These are phyloP conservation scores for Epichloe coenophiala DNA, from an alignment of 2,329 filamentous ascomycete genomes.

Conservation along the genomic window DNA sequence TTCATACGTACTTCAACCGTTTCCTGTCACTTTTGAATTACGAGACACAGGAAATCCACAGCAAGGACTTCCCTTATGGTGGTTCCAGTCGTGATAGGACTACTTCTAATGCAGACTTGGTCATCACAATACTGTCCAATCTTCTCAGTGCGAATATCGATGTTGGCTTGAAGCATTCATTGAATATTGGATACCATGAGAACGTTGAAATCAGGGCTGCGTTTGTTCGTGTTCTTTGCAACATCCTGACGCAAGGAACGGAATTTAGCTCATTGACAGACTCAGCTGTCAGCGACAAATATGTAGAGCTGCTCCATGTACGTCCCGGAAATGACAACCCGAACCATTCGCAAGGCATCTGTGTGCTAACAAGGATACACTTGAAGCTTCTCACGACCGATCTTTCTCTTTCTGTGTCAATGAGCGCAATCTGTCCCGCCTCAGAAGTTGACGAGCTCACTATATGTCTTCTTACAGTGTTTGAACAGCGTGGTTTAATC, in stretches of 20 bases:
- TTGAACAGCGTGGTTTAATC: slow-evolving; percentile 49
- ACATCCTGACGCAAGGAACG: slow-evolving; percentile 57
- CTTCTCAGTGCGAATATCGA: slow-evolving; percentile 59
- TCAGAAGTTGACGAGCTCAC: slow-evolving; percentile 57
- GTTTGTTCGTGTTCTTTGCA: slow-evolving; percentile 57
- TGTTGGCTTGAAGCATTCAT: slow-evolving; percentile 54
- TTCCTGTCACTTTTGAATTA: slow-evolving; percentile 53
- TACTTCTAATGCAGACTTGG: slow-evolving; percentile 44
- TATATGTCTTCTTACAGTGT: slow-evolving; percentile 55
- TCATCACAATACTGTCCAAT: slow-evolving; percentile 56
- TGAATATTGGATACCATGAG: slow-evolving; percentile 58
- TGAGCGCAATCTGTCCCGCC: slow-evolving; percentile 53
- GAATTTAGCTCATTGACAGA: slow-evolving; percentile 58
- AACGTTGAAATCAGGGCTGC: slow-evolving; percentile 56
- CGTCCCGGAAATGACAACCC: neutral
- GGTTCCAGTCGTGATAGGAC: slow-evolving; percentile 36
- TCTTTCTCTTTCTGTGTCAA: slow-evolving; percentile 46
- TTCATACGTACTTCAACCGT: slow-evolving; percentile 57
- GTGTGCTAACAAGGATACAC: neutral
- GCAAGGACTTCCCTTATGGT: slow-evolving; percentile 16
- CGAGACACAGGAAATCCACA: slow-evolving; percentile 31
- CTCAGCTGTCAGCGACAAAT: slow-evolving; percentile 53
- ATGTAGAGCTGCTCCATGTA: slow-evolving; percentile 48
- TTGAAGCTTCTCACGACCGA: slow-evolving; percentile 47
- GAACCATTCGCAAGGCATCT: neutral